Evolutionary conservation across 1,284 basidiomycete species (phyloP), one percentile per base, ranked within the genome.

Genomic region (Microbotryum violaceum): DNA sequence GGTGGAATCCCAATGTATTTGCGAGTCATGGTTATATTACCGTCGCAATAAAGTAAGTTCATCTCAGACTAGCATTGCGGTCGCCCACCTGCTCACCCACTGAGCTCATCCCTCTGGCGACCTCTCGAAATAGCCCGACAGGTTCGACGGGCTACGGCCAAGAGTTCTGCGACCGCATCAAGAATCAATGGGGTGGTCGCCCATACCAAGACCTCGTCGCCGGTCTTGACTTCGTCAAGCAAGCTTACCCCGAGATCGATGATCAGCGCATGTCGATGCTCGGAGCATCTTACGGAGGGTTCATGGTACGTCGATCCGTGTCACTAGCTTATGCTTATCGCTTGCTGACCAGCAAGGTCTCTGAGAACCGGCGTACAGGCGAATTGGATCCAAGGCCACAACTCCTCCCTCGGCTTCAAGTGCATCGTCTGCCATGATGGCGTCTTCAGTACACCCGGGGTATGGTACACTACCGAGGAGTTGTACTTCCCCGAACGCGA

Each of bases 321-420:
- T 18, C 5, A 18, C 37, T 42, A 14, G 10, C 21, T 10, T 44
- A 8, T 20, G 44, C 6, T 23, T 9, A 51, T 49, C 20, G 8
- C 47, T 42, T 42, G 37, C 37, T 42, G 37, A 42, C 37, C 16
- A 42, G 29, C 29, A 48, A n/a, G 9, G 27, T n/a, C 25, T 49
- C 21, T 37, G 31, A 53, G 25, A 45, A 56, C 48, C 65, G 37
- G 12, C 37, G 14, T 42, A 42, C 37, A 42, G 37, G 37, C 74
- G 52, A 94, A 91, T 75, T 96, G 89, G 89, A 91, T 94, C 64
- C 88, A 92, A 57, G 89, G 91, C 0, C 89, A 94, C 75, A 90
- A 91, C 18, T 87, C 91, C 64, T 62, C 80, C 6, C 88, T 89
- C 73, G 82, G 82, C 27, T 94, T 96, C 81, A 93, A 92, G 79